Evolutionary conservation across 306 rosid genomes (phyloP), one percentile per base, ranked within the genome.

Genomic region (Senna siamea): DNA sequence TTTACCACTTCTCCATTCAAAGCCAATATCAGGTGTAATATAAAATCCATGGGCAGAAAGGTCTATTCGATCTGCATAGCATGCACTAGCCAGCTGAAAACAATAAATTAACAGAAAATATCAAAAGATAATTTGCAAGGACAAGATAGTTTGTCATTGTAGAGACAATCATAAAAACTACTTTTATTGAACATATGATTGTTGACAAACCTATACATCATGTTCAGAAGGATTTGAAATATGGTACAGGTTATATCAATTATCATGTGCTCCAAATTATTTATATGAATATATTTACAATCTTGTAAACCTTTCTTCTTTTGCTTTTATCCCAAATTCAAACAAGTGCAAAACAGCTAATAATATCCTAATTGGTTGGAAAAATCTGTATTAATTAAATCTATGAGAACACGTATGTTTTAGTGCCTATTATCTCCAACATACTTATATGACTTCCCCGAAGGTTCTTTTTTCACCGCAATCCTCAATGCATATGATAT

Each of bases 41-140:
- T 85, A 80, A 82, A 94, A 94, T 37, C 98, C 98, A 71, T 91
- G 97, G n/a, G 97, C 98, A 66, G 93, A 94, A 74, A 94, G 98
- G 82, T 94, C 98, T 66, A 91, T 87, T 59, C 95, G 90, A 73
- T 78, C 91, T 46, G 43, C 82, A 63, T 89, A 91, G 95, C 98
- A 94, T 51, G 96, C 96, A 69, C 5, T 13, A 34, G 77, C 98
- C 62, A 94, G 86, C 97, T 91, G 97, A 78, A 75, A 84, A 82
- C 37, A 68, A 78, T 30, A 61, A 83, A 73, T 76, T 67, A 67
- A 47, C 50, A 73, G n/a, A n/a, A 50, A 66, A 72, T 46, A 64
- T 70, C 44, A 76, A 66, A 35, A 14, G 74, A 75, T 66, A 55
- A 18, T 70, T 63, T 56, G 61, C 86, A 78, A 75, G 26, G 63